Evolutionary conservation across 352 stramenopile species (phyloP).

Genomic region (Pythium dissotocum): DNA sequence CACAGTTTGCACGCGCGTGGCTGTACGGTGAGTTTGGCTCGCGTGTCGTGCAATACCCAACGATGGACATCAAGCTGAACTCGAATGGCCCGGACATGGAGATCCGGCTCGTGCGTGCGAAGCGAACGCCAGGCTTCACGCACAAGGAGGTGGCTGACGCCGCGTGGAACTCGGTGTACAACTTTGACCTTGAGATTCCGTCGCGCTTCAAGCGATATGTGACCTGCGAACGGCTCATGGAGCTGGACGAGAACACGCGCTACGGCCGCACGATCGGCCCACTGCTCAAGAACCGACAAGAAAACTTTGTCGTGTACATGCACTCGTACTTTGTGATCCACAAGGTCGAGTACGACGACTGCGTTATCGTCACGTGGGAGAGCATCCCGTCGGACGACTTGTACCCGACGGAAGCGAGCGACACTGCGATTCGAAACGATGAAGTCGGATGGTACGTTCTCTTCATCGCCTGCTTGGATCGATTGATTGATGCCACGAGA

Average conservation of each 20-base stretch:
- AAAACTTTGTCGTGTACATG: slow-evolving; percentile 69
- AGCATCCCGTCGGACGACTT: slow-evolving; percentile 66
- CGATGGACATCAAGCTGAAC: slow-evolving; percentile 81
- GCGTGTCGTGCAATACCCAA: slow-evolving; percentile 45
- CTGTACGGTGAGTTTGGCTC: slow-evolving; percentile 54
- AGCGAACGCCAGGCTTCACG: slow-evolving; percentile 53
- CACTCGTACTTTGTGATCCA: slow-evolving; percentile 79
- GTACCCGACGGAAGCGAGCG: slow-evolving; percentile 58
- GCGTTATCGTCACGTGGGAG: slow-evolving; percentile 70
- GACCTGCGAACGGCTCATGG: slow-evolving; percentile 72
- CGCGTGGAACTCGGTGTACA: slow-evolving; percentile 76
- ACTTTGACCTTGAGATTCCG: slow-evolving; percentile 75
- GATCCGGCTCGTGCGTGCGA: slow-evolving; percentile 73
- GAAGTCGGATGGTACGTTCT: slow-evolving; percentile 74
- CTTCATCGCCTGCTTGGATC: background rate
- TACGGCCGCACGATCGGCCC: slow-evolving; percentile 78
- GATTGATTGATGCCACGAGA: background rate
- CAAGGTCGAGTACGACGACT: slow-evolving; percentile 55
- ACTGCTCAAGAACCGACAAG: slow-evolving; percentile 56
- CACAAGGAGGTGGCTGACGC: slow-evolving; percentile 64
- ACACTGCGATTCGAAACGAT: slow-evolving; percentile 68
- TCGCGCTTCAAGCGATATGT: slow-evolving; percentile 64
- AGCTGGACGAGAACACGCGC: slow-evolving; percentile 74
- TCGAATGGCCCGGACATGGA: slow-evolving; percentile 79
- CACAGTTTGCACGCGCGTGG: slow-evolving; percentile 52